Conservation (phyloP, 2,329 filamentous ascomycete genomes). For the Aureobasidium mangrovei region DNA sequence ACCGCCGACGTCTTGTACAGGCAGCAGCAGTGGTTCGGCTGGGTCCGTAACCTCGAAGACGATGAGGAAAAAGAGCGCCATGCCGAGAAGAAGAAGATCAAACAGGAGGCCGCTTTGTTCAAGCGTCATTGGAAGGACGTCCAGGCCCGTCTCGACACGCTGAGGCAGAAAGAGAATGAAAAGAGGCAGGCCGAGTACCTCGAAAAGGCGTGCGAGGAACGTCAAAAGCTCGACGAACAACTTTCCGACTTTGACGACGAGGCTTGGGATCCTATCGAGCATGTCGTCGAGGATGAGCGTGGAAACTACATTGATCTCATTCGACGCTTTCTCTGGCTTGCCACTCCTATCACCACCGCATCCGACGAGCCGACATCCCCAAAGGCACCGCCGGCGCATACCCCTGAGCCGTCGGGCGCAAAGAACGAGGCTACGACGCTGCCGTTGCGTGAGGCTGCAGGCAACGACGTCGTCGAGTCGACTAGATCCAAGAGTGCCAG, state of each 20-base stretch:
- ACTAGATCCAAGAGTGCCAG: conserved; percentile 6
- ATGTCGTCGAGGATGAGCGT: conserved; percentile 38
- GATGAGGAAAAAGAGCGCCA: conserved; percentile 39
- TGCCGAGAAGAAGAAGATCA: conserved; percentile 42
- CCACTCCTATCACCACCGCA: conserved; percentile 35
- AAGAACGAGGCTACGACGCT: not conserved
- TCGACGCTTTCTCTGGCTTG: conserved; percentile 40
- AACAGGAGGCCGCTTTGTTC: conserved; percentile 41
- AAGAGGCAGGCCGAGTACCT: conserved; percentile 38
- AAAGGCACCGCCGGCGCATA: not conserved
- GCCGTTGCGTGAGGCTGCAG: no score
- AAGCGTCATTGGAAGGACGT: conserved; percentile 40
- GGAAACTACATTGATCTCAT: conserved; percentile 38
- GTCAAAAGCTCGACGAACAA: conserved; percentile 28
- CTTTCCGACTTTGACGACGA: conserved; percentile 28
- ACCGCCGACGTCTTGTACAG: conserved; percentile 37
- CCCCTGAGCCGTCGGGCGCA: not conserved
- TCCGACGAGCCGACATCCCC: not conserved
- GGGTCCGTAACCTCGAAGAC: conserved; percentile 32
- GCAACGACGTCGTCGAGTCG: not conserved
- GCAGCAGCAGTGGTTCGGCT: conserved; percentile 38
- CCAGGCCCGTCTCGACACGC: conserved; percentile 29
- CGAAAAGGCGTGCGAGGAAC: conserved; percentile 35
- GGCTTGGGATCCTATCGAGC: conserved; percentile 43
- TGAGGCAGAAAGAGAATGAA: conserved; percentile 33